These are phyloP conservation scores for Cardamine resedifolia DNA, from an alignment of 345 rosid species.

Conservation along the genomic window DNA sequence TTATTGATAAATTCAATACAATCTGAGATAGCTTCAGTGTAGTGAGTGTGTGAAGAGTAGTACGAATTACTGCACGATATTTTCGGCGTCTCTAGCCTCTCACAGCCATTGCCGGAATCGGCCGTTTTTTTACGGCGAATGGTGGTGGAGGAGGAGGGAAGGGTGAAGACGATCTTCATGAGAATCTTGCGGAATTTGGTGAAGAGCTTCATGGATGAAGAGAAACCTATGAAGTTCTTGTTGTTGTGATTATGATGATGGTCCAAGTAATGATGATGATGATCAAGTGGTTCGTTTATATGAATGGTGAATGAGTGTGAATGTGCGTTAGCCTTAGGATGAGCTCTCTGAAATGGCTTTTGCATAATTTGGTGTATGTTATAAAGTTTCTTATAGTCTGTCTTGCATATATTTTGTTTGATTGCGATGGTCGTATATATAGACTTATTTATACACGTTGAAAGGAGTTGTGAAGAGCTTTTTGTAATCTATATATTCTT, in stretches of 20 bases:
- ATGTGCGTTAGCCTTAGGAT: constrained; percentile 18
- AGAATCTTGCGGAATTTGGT: constrained; percentile 66
- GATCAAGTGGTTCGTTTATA: constrained; percentile 37
- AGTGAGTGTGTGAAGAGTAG: constrained; percentile 82
- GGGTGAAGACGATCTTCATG: constrained; percentile 53
- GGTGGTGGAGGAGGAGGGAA: constrained; percentile 37
- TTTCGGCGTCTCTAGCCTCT: constrained; percentile 73
- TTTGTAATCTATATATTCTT: neutral
- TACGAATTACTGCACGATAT: constrained; percentile 74
- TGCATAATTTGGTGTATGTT: constrained; percentile 30
- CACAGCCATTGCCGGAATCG: constrained; percentile 24
- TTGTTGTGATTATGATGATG: constrained; percentile 10
- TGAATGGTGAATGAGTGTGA: constrained; percentile 37
- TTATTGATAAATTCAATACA: constrained; percentile 91
- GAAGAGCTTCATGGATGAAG: constrained; percentile 73
- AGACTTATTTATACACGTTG: constrained; percentile 23
- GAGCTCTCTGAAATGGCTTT: constrained; percentile 27
- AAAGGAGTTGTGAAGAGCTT: constrained; percentile 10
- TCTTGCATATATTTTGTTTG: constrained; percentile 27
- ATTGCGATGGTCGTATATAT: constrained; percentile 24
- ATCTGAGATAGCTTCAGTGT: constrained; percentile 79
- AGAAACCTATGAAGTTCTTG: constrained; percentile 35
- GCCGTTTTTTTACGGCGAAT: constrained; percentile 10
- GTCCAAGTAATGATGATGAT: constrained; percentile 5
- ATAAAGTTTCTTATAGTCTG: constrained; percentile 20